These are phyloP conservation scores for Yamadazyma kanchanaburiensis DNA, from an alignment of 1,139 yeast species.

Conservation along the genomic window DNA sequence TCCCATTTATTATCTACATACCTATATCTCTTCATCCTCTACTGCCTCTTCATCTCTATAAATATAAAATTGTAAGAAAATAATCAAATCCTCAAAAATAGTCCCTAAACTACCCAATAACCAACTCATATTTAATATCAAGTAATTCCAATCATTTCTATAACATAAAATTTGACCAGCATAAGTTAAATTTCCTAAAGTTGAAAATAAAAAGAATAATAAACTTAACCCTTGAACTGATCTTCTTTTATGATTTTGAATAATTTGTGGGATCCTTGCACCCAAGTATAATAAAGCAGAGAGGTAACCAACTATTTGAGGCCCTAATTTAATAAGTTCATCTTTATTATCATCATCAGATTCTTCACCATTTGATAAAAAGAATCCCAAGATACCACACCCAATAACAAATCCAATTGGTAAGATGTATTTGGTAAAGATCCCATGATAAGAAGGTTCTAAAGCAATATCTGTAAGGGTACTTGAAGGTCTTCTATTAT, in stretches of 20 bases:
- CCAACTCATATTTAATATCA: conserved; percentile 68
- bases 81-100: conserved; percentile 61
- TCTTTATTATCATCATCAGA: conserved; percentile 9
- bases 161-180: conserved; percentile 71
- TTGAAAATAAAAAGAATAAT: conserved; percentile 70
- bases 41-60: conserved; percentile 35
- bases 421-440: conserved; percentile 50
- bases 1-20: too few relatives aligned
- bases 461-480: conserved; percentile 43
- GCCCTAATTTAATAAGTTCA: conserved; percentile 43
- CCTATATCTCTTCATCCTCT: not conserved
- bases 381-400: conserved; percentile 65
- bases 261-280: conserved; percentile 77
- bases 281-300: conserved; percentile 70
- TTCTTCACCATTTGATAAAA: conserved; percentile 38
- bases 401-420: conserved; percentile 64
- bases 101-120: conserved; percentile 73
- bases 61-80: conserved; percentile 62
- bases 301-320: conserved; percentile 68
- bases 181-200: conserved; percentile 73
- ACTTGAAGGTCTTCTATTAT: conserved; percentile 39
- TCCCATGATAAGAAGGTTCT: conserved; percentile 41
- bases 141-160: conserved; percentile 58
- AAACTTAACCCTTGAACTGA: conserved; percentile 75
- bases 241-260: conserved; percentile 63